Base-by-base conservation (phyloP, 1,284 basidiomycete genomes). In the Puccinia novopanici region DNA sequence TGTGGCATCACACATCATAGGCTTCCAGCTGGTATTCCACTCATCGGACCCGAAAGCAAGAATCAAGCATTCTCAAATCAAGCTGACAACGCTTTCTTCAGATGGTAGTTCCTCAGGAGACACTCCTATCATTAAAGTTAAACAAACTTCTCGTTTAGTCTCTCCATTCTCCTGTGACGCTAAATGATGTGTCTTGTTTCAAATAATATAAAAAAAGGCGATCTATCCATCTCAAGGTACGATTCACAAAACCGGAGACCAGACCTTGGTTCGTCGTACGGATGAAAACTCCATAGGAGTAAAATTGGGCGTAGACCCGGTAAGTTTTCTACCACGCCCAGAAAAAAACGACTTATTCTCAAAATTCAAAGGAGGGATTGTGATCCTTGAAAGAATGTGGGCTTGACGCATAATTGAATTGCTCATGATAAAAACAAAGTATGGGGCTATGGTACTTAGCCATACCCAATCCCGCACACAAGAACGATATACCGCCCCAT, bases 61-160 rank as follows among this genome's bases (percentile, higher is more conserved):
- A 50, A 81, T 81, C 50, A 81, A 81, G 65, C 79, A 81, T 48
- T 81, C 79, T 17, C 70, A 81, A 68, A 81, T 81, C 27, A 81
- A 57, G 17, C 50, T 81, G 37, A 73, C 79, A 19, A 67, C 50
- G n/a, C 50, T 67, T 67, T 52, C 79, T 37, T 24, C 48, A n/a
- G 55, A 63, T 12, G 72, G 59, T 34, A 52, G 27, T 67, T 40
- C 50, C 13, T 52, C 57, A 30, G 71, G 52, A 22, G 71, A 75
- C 61, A 57, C 24, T 55, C 79, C 79, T 15, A 55, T 81, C 42
- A 81, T 81, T 15, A 81, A 81, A 72, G 79, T 81, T 65, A n/a
- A 54, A 22, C 24, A 27, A 37, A 24, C 37, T 68, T 19, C 54
- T 10, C n/a, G n/a, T n/a, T n/a, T n/a, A n/a, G n/a, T 40, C n/a